These are phyloP conservation scores for Fusarium longipes DNA, from an alignment of 2,329 filamentous ascomycete species.

Conservation along the genomic window DNA sequence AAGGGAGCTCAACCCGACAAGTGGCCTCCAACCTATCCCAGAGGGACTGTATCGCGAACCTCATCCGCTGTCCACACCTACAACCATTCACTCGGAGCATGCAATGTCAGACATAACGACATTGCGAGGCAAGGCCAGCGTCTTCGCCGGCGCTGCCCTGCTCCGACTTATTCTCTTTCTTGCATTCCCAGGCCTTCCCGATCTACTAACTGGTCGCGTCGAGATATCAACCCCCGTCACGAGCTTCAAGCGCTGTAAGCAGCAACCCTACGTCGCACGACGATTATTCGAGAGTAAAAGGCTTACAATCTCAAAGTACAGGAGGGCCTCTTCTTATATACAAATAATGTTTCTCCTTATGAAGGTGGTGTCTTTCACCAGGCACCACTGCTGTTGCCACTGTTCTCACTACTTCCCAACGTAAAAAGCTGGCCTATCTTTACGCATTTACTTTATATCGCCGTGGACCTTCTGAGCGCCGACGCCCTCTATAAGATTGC, in stretches of 20 bases:
- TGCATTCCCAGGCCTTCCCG: conserved; percentile 83
- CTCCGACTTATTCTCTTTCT: conserved; percentile 84
- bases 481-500: conserved; percentile 83
- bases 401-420: conserved; percentile 89
- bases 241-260: conserved; percentile 94
- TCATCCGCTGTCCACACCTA: conserved; percentile 38
- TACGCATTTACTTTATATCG: conserved; percentile 82
- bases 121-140: conserved; percentile 57
- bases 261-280: not conserved
- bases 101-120: conserved; percentile 55
- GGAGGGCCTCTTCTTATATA: conserved; percentile 96
- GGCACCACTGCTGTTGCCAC: conserved; percentile 87
- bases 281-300: not conserved
- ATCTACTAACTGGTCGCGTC: conserved; percentile 88
- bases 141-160: conserved; percentile 81
- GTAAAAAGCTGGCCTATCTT: conserved; percentile 74
- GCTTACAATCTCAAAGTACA: conserved; percentile 60
- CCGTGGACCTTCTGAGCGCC: conserved; percentile 84
- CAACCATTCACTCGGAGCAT: conserved; percentile 45
- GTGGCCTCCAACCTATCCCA: conserved; percentile 44
- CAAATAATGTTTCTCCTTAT: conserved; percentile 95
- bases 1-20: conserved; percentile 46
- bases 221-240: conserved; percentile 97
- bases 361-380: conserved; percentile 88
- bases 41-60: conserved; percentile 15